Base-by-base conservation (phyloP, 2,329 filamentous ascomycete species). In the Aspergillus fructus region DNA sequence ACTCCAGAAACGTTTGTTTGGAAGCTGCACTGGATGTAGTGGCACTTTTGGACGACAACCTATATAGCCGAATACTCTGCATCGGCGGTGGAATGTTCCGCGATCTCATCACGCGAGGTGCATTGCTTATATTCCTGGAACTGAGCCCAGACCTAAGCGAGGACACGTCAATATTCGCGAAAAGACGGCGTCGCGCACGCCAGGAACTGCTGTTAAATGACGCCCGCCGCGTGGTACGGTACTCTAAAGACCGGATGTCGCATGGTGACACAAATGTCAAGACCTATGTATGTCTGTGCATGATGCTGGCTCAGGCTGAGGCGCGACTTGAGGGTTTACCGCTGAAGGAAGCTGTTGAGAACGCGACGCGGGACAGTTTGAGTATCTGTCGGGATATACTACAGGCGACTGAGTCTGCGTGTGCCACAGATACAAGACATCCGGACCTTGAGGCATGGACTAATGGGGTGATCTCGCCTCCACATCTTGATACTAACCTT, bases 201-300 rank as follows among this genome's bases (percentile, higher is more conserved):
- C 49, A 55, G 13, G 48, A 62, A 23, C 27, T 49, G 1, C 24
- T 69, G 4, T 43, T 66, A 1, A 17, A 61, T 34, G 66, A 68
- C 33, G 54, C 68, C 4, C 56, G 57, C 12, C 59, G 59, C 5
- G 37, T 68, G 2, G 63, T 68, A 5, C 46, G 56, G 7, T 64
- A 69, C 39, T 53, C 70, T 2, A 48, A 61, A 5, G 63, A 68
- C 12, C 60, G 71, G 19, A 64, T 74, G 21, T 41, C 40, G 6
- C 48, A 63, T 15, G 70, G 72, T 3, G 71, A 74, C 45, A 74
- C 68, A 0, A 73, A 70, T 55, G 62, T 73, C 6, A 74, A 71
- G 51, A 51, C 48, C 5, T 70, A 72, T 41, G 55, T 71, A 30
- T 70, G 64, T 46, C 27, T 70, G 6, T 63, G 58, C 27, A 68